Evolutionary conservation across 805 yeast species (phyloP), one percentile per base, ranked within the genome.

Genomic region (Yamadazyma akitaensis): DNA sequence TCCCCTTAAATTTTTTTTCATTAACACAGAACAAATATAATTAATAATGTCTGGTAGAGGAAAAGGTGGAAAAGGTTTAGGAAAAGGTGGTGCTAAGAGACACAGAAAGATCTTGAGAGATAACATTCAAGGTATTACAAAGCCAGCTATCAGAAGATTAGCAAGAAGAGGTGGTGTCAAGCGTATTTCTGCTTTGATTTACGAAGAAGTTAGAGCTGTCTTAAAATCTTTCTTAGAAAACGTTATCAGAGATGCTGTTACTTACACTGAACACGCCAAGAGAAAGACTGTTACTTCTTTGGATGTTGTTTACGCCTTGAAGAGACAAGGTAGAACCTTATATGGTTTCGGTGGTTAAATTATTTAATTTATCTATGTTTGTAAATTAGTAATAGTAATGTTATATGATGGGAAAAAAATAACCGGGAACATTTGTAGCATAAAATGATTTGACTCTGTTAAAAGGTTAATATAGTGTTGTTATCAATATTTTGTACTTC

Each of bases 81-180:
- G 99, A 70, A 94, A 94, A 81, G 98, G 97, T 79, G 99, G 99
- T 81, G 99, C 99, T 67, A 92, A 92, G 85, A 90, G 99, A 79
- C 99, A 92, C 90, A 89, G 98, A 85, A 91, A 91, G 88, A 88
- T 92, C 77, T 82, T 91, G 60, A 91, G 98, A 83, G 99, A 94
- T 76, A 94, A 92, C 92, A 92, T 94, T 62, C 97, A 91, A 79
- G 99, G 99, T 82, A 92, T 92, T 72, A 92, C 99, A 55, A 92
- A 92, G 84, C 99, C 99, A 71, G 99, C 99, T 70, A 92, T 92
- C 70, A 90, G 99, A 82, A 92, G 99, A 88, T 86, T 92, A 67
- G 99, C 99, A 44, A 92, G 99, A 85, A 90, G 99, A 88, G 99
- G 99, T 80, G 99, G 99, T 91, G 99, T 92, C 70, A 92, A 92